phyloP scores from a whole-genome alignment of 306 rosid genomes.

The Echinosophora koreensis region DNA sequence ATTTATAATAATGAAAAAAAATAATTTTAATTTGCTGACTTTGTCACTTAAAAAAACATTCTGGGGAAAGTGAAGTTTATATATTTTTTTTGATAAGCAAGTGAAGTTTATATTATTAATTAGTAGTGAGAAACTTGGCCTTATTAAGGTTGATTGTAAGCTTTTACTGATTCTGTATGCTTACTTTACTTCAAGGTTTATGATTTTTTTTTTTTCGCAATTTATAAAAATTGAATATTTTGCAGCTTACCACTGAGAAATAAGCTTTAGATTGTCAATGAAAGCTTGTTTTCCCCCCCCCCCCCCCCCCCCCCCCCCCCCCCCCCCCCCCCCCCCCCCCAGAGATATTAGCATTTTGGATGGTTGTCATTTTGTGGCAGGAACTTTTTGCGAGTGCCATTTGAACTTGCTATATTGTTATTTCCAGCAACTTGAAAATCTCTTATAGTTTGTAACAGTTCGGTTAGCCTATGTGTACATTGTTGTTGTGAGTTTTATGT shows the following conservation, averaged over 20 bases:
- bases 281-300: too few relatives aligned
- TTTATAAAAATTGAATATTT: not conserved
- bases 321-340: too few relatives aligned
- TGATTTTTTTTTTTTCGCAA: not conserved
- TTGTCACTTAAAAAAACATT: not conserved
- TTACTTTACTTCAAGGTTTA: not conserved
- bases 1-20: not conserved
- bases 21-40: not conserved
- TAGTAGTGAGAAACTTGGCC: slow-evolving; percentile 3
- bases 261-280: not conserved
- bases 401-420: slow-evolving; percentile 9
- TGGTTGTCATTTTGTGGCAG: not conserved
- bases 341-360: not conserved
- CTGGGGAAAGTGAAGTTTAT: not conserved
- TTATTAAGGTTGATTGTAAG: not conserved
- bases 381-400: not conserved
- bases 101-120: not conserved
- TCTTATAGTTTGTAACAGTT: slow-evolving; percentile 1
- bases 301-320: too few relatives aligned
- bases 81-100: too few relatives aligned
- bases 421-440: slow-evolving; percentile 3
- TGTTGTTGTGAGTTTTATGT: slow-evolving; percentile 36
- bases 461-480: not conserved
- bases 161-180: slow-evolving; percentile 9
- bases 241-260: not conserved